Base-by-base conservation (phyloP, 2,329 filamentous ascomycete genomes). In the Ilyonectria destructans region DNA sequence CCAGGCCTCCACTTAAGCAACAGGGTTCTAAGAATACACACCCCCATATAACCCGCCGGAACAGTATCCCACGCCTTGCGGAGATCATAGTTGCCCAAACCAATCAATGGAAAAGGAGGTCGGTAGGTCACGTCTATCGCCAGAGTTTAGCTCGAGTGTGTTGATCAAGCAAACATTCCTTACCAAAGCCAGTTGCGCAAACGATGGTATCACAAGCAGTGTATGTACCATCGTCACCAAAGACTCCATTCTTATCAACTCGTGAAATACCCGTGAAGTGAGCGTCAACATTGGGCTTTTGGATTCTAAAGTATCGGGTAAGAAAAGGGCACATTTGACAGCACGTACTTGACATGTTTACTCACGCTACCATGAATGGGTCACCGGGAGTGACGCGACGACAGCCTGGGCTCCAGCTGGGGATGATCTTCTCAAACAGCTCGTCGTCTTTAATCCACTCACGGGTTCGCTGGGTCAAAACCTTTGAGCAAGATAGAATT, bases 131-230 rank as follows among this genome's bases (percentile, higher is more conserved):
- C 57, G 9, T 59, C 49, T 52, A 5, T 5, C 10, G 49, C 49
- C 19, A n/a, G n/a, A 10, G 13, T 4, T n/a, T 17, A 52, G 49
- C 49, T 12, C n/a, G n/a, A n/a, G n/a, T n/a, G n/a, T n/a, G n/a
- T n/a, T n/a, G n/a, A n/a, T n/a, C n/a, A n/a, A n/a, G n/a, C n/a
- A 12, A 12, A n/a, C n/a, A 6, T 9, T 26, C 13, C n/a, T n/a
- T n/a, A 63, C 61, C 61, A 33, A 63, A 63, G 15, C 61, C 61
- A 12, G 61, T 63, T 12, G 61, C 54, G 13, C 62, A 65, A 5
- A 65, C 56, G 17, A 65, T 65, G 4, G 56, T 59, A 7, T 65
- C 48, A 9, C 55, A 59, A n/a, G 7, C 8, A 17, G n/a, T n/a
- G n/a, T n/a, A n/a, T 15, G 19, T 10, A 12, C 65, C 59, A 8